These are phyloP conservation scores for Salvia splendens DNA, from an alignment of 257 asterid species.

Conservation along the genomic window DNA sequence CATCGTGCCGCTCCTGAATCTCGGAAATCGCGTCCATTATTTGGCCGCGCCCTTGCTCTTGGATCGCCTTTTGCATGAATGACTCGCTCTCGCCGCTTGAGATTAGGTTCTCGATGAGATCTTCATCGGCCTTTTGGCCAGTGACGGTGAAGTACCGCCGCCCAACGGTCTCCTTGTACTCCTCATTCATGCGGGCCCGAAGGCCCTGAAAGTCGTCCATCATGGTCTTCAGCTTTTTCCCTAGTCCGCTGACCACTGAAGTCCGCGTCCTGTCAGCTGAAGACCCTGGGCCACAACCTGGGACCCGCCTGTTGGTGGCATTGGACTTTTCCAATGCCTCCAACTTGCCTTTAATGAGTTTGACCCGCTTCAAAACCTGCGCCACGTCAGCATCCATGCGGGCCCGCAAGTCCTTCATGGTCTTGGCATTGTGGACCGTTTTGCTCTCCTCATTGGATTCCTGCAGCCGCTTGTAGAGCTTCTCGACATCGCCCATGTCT, in stretches of 20 bases:
- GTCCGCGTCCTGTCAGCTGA: conserved; percentile 55
- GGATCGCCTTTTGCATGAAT: conserved; percentile 55
- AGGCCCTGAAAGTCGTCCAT: conserved; percentile 61
- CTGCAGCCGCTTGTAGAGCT: conserved; percentile 51
- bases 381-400: conserved; percentile 54
- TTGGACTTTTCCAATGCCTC: conserved; percentile 55
- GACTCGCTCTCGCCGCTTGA: conserved; percentile 60
- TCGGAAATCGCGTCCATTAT: conserved; percentile 56
- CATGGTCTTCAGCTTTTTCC: conserved; percentile 50
- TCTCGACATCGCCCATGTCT: conserved; percentile 52
- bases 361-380: conserved; percentile 51
- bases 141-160: conserved; percentile 57
- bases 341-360: conserved; percentile 46
- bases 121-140: conserved; percentile 56
- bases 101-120: conserved; percentile 46
- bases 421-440: conserved; percentile 51
- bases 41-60: conserved; percentile 61
- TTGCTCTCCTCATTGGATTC: conserved; percentile 53
- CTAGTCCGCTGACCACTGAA: conserved; percentile 51
- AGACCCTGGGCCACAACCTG: conserved; percentile 64
- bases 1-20: conserved; percentile 54
- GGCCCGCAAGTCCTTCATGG: conserved; percentile 55
- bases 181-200: conserved; percentile 52
- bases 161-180: conserved; percentile 58
- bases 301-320: conserved; percentile 46